phyloP scores from a whole-genome alignment of 164 flowering plant species.

The Tinospora cordifolia region DNA sequence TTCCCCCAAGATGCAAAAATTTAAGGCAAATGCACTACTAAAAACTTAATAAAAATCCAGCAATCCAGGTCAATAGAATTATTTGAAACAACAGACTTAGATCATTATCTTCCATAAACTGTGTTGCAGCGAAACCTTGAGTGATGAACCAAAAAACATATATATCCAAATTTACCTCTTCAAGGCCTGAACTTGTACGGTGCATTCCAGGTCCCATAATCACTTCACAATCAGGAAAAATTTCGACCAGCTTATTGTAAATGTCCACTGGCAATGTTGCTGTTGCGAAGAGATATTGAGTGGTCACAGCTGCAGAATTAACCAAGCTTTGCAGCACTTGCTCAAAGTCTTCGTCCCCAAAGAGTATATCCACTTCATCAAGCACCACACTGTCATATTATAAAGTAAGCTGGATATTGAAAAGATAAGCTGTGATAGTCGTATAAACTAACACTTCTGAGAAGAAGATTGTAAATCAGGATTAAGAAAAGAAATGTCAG shows the following conservation, averaged over 20 bases:
- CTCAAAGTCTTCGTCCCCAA: conserved; percentile 75
- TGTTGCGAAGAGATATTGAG: conserved; percentile 92
- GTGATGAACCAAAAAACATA: not conserved
- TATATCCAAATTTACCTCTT: conserved; percentile 59
- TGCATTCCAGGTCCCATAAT: conserved; percentile 94
- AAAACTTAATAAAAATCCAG: too few species aligned
- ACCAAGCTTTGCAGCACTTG: conserved; percentile 57
- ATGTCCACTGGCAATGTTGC: conserved; percentile 88
- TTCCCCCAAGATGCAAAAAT: too few species aligned
- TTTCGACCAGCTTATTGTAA: conserved; percentile 73
- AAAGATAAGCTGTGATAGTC: not conserved
- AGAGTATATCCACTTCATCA: conserved; percentile 95
- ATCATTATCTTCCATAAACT: not conserved
- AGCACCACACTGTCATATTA: conserved; percentile 54
- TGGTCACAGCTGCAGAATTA: conserved; percentile 49
- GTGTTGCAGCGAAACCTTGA: too few species aligned
- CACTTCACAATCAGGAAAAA: conserved; percentile 80
- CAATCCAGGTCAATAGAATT: too few species aligned
- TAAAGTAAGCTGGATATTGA: not conserved
- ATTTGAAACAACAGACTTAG: not conserved
- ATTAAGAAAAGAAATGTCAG: too few species aligned
- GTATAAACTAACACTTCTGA: not conserved
- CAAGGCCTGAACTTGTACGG: conserved; percentile 76
- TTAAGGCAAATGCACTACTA: too few species aligned
- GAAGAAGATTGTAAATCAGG: not conserved